Conservation (phyloP, 495 filamentous ascomycete genomes). For the Penicillium argentinense region DNA sequence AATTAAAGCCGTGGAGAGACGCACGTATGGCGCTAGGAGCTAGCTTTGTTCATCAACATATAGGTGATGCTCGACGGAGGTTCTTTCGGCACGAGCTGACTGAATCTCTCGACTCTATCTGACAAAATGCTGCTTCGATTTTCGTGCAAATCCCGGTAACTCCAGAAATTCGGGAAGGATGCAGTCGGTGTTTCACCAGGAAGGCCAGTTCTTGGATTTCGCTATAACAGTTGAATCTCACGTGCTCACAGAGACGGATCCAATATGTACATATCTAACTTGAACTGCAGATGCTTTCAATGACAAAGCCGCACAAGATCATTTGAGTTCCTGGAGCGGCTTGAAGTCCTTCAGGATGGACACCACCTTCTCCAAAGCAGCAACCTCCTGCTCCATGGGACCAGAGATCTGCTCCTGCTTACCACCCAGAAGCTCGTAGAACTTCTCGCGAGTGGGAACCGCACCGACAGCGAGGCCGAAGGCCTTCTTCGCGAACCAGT, state of each 20-base stretch:
- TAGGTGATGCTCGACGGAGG: too few relatives aligned
- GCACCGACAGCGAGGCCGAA: conserved; percentile 91
- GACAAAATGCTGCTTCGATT: too few relatives aligned
- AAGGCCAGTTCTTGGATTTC: conserved; percentile 4
- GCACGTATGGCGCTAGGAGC: too few relatives aligned
- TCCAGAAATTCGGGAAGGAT: too few relatives aligned
- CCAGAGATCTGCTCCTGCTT: conserved; percentile 56
- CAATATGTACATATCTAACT: conserved; percentile 35
- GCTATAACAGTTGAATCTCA: conserved; percentile 16
- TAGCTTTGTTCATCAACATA: too few relatives aligned
- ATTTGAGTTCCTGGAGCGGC: conserved; percentile 67
- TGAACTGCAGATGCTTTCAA: conserved; percentile 8
- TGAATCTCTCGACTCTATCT: too few relatives aligned
- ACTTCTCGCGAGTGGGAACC: conserved; percentile 86
- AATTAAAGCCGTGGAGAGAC: too few relatives aligned
- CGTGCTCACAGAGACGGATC: conserved; percentile 19
- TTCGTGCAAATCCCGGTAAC: too few relatives aligned
- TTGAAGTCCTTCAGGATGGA: conserved; percentile 73
- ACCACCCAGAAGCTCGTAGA: conserved; percentile 67
- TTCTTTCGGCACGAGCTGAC: too few relatives aligned
- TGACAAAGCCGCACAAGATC: conserved; percentile 19
- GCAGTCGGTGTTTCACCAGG: background rate
- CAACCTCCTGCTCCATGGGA: conserved; percentile 68
- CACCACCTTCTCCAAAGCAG: conserved; percentile 70
- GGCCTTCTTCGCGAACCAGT: conserved; percentile 79